A percentile compares a stretch with the other conserved stretches of the same genome.
phyloP scores from a whole-genome alignment of 176 grass and related monocot species.

The Oryza meridionalis region DNA sequence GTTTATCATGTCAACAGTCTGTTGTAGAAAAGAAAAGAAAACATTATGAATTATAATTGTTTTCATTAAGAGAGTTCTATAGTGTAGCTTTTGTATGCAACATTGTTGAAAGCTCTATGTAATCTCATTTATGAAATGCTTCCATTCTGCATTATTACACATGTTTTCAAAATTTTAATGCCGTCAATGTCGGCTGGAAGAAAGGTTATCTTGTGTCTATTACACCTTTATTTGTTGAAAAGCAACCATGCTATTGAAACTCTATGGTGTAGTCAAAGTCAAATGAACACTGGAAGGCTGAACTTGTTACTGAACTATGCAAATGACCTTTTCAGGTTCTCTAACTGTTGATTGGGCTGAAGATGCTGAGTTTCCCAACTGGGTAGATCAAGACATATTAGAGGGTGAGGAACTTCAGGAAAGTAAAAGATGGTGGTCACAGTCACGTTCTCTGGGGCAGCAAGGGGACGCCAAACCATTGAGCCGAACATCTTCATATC shows the following conservation, averaged over 20 bases:
- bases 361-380: conserved; percentile 70
- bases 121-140: background rate
- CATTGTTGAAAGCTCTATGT: conserved; percentile 7
- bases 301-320: conserved; percentile 41
- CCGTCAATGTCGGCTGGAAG: conserved; percentile 6
- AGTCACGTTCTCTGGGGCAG: conserved; percentile 56
- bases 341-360: conserved; percentile 84
- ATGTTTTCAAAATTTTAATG: conserved; percentile 6
- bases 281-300: conserved; percentile 3
- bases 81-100: background rate
- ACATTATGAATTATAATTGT: background rate
- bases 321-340: conserved; percentile 68
- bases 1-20: background rate
- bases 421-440: conserved; percentile 77
- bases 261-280: conserved; percentile 12
- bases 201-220: background rate
- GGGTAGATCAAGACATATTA: conserved; percentile 71
- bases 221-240: conserved; percentile 12
- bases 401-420: conserved; percentile 73
- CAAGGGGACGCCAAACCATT: conserved; percentile 69
- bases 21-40: background rate
- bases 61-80: background rate
- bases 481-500: conserved; percentile 88
- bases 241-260: background rate
- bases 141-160: background rate